Base-by-base conservation (phyloP, 139 green algal species). In the Picochlorum sp. region DNA sequence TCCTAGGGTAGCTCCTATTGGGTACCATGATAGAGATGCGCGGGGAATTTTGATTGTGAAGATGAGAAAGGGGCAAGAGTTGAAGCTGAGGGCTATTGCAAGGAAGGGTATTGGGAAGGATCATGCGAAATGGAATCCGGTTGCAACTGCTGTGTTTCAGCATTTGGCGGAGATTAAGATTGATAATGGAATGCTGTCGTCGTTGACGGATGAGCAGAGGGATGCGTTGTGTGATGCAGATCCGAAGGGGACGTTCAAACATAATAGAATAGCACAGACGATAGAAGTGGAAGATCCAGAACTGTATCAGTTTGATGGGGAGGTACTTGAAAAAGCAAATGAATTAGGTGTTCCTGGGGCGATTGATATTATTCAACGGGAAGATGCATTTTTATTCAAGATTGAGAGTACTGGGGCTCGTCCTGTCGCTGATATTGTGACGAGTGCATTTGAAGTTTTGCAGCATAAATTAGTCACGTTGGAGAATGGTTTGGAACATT, bases 101-200 rank as follows among this genome's bases (percentile, higher is more conserved):
- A 81, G 87, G 54, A 92, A 95, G 68, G 90, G 90, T 20, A 90
- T 96, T 15, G 94, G 89, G 24, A 98, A 98, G 70, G 94, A 99
- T 75, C 94, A 99, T 66, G 93, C 93, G 18, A 99, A 99, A 78
- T 99, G 89, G 87, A 89, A 88, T 16, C 94, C 94, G 4, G 88
- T 94, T 20, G 88, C 91, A 7, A 97, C 92, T 18, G 90, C 80
- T 5, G 70, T 77, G 9, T 95, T 88, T 70, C 75, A 84, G 66
- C 76, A 81, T 69, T 75, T 90, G 68, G 85, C 92, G 3, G 81
- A 92, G 23, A 97, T 97, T 59, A 75, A 49, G 38, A 87, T 97
- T 57, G 90, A 95, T 68, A 69, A 85, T 3, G 84, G 78, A 34
- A 71, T 97, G 30, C 83, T 80, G 24, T 68, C 81, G n/a, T 75